Conservation (phyloP, 2,329 filamentous ascomycete species). For the Monilinia laxa region DNA sequence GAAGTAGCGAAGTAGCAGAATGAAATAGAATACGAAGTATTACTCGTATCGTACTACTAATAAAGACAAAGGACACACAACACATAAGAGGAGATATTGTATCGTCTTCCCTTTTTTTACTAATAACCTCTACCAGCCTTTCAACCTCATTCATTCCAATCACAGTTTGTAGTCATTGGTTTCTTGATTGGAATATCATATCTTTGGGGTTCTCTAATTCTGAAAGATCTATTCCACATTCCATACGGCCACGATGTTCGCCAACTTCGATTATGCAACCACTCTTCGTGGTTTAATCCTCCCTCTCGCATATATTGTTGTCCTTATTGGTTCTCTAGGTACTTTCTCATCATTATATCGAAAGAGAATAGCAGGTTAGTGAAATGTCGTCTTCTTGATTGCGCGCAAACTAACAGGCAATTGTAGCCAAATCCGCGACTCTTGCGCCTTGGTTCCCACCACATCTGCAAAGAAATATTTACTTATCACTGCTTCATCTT, state of each 20-base stretch:
- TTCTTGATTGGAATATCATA: background rate
- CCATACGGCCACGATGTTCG: conserved; percentile 33
- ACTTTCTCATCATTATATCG: conserved; percentile 93
- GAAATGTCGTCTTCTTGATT: conserved; percentile 2
- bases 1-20: conserved; percentile 19
- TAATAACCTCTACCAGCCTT: background rate
- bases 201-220: background rate
- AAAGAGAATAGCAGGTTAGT: conserved; percentile 80
- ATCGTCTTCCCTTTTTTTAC: background rate
- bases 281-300: conserved; percentile 64
- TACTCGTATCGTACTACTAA: too few relatives aligned
- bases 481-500: conserved; percentile 86
- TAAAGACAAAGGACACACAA: conserved; percentile 10
- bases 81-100: background rate
- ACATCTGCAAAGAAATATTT: conserved; percentile 90
- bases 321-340: conserved; percentile 83
- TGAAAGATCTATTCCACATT: background rate
- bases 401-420: conserved; percentile 12
- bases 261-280: conserved; percentile 65
- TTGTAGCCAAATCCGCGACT: conserved; percentile 70
- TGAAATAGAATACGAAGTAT: background rate
- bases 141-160: background rate
- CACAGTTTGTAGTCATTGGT: background rate
- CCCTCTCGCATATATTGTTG: conserved; percentile 84
- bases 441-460: conserved; percentile 92